These are phyloP conservation scores for Barnettozyma populi DNA, from an alignment of 805 yeast genomes.

Conservation along the genomic window DNA sequence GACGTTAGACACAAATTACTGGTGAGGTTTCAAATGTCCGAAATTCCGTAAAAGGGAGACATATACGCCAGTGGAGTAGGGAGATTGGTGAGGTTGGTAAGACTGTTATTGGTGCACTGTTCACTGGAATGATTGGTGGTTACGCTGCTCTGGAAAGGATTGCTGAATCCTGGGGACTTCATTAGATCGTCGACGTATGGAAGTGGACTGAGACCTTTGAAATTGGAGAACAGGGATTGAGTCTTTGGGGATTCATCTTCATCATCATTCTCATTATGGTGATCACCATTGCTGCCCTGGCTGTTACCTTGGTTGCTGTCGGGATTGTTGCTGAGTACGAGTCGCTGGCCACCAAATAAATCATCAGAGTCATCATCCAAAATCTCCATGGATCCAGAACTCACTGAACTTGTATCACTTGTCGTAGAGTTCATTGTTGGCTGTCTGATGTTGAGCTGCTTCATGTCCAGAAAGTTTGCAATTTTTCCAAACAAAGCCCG, in stretches of 20 bases:
- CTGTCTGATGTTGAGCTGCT: conserved; percentile 4
- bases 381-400: not conserved
- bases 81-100: not conserved
- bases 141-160: not conserved
- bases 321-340: not conserved
- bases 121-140: not conserved
- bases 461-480: conserved; percentile 13
- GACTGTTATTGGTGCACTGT: not conserved
- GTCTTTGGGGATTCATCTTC: not conserved
- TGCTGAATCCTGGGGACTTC: not conserved
- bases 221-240: not conserved
- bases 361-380: conserved; percentile 1
- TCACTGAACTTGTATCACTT: not conserved
- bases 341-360: not conserved
- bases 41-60: not conserved
- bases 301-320: not conserved
- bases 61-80: not conserved
- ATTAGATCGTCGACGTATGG: conserved; percentile 1
- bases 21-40: not conserved
- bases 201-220: not conserved
- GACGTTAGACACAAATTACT: not conserved
- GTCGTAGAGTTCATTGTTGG: not conserved
- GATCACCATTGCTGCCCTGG: not conserved
- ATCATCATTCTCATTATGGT: not conserved
- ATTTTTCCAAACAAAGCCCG: conserved; percentile 14